Conservation (phyloP, 2,329 filamentous ascomycete genomes). For the Blastomyces emzantsi region DNA sequence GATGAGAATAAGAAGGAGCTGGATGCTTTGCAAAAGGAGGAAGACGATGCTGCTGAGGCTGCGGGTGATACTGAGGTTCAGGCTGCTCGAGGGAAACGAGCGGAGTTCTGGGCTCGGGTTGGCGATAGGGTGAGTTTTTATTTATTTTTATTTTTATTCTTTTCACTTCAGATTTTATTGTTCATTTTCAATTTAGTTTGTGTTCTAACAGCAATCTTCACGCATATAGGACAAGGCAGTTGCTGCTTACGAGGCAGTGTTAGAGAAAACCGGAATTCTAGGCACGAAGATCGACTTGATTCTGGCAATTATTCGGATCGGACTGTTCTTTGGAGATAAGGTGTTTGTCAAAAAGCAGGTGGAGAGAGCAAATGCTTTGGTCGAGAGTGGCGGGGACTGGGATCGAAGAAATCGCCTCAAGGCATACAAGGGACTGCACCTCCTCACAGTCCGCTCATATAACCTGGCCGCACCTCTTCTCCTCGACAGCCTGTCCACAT, state of each 20-base stretch:
- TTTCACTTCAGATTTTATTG: neutral
- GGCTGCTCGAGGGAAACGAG: conserved; percentile 84
- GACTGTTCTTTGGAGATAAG: conserved; percentile 93
- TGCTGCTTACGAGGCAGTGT: conserved; percentile 80
- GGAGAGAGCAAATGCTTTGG: conserved; percentile 77
- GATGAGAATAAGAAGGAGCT: conserved; percentile 71
- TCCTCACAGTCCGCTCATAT: conserved; percentile 87
- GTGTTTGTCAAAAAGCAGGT: conserved; percentile 86
- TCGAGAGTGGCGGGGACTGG: conserved; percentile 96
- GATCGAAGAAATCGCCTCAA: conserved; percentile 96
- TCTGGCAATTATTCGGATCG: conserved; percentile 90
- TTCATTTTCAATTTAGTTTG: neutral
- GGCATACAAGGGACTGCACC: conserved; percentile 92
- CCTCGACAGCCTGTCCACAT: conserved; percentile 93
- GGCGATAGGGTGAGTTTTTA: conserved; percentile 71
- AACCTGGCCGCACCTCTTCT: conserved; percentile 81
- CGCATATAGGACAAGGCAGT: conserved; percentile 75
- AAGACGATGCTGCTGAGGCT: conserved; percentile 91
- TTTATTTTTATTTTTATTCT: neutral
- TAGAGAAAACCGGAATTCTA: conserved; percentile 94
- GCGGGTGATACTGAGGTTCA: conserved; percentile 93
- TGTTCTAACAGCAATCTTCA: conserved; percentile 5
- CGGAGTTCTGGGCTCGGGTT: conserved; percentile 91
- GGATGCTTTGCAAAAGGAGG: conserved; percentile 69
- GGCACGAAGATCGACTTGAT: conserved; percentile 97